These are phyloP conservation scores for Metschnikowia amazonensis DNA, from an alignment of 805 yeast genomes.

Conservation along the genomic window DNA sequence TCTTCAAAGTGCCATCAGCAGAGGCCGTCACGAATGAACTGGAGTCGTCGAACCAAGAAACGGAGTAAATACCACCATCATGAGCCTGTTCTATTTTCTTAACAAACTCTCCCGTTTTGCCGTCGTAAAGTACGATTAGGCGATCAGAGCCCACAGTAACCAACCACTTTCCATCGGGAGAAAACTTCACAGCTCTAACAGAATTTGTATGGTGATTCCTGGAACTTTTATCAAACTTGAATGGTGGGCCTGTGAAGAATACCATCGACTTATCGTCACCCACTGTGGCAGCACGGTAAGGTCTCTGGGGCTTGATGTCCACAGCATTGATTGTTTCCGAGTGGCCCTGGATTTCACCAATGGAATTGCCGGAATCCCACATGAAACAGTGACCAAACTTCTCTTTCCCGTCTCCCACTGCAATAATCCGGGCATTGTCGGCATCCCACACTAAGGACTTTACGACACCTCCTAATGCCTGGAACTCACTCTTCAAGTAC, in stretches of 20 bases:
- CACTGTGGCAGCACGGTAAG: constrained; percentile 90
- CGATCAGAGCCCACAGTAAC: constrained; percentile 87
- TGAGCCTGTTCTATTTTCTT: constrained; percentile 53
- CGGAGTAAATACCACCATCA: constrained; percentile 75
- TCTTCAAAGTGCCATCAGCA: constrained; percentile 73
- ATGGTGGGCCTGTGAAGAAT: constrained; percentile 89
- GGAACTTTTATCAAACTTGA: constrained; percentile 71
- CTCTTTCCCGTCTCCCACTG: constrained; percentile 93
- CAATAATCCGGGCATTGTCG: constrained; percentile 79
- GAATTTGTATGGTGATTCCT: constrained; percentile 75
- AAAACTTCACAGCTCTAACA: constrained; percentile 74
- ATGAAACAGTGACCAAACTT: constrained; percentile 89
- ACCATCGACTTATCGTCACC: constrained; percentile 85
- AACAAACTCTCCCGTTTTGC: constrained; percentile 75
- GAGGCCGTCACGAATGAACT: constrained; percentile 69
- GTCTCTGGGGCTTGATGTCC: constrained; percentile 78
- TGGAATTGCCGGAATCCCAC: constrained; percentile 93
- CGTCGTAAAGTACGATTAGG: constrained; percentile 73
- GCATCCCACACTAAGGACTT: constrained; percentile 89
- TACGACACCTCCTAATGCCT: constrained; percentile 74
- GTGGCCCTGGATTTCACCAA: constrained; percentile 95
- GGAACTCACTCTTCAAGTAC: constrained; percentile 72
- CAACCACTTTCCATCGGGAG: constrained; percentile 73
- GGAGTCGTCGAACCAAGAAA: constrained; percentile 63
- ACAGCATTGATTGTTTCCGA: constrained; percentile 80